A percentile compares a stretch with the other conserved stretches of the same genome.
Evolutionary conservation across 441 rosid genomes (phyloP).

Genomic region (Adansonia gregorii): DNA sequence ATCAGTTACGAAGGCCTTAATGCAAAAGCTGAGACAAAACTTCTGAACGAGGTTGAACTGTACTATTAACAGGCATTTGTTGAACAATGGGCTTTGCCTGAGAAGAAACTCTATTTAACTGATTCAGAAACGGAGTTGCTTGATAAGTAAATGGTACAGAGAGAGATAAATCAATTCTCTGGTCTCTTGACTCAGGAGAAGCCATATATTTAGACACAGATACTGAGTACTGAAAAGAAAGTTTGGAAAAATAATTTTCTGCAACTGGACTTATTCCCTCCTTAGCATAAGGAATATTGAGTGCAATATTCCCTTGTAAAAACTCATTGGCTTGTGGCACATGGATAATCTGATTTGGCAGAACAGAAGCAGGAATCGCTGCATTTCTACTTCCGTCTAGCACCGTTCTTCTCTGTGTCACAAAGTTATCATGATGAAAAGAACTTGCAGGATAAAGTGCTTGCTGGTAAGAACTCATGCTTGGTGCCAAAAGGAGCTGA

Average conservation of each 20-base stretch:
- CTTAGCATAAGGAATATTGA: not conserved
- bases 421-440: not conserved
- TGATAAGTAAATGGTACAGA: not conserved
- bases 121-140: not conserved
- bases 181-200: not conserved
- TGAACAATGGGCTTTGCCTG: not conserved
- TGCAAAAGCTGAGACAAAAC: not conserved
- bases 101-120: slow-evolving; percentile 9
- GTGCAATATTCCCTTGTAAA: not conserved
- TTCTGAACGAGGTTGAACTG: not conserved
- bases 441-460: slow-evolving; percentile 7
- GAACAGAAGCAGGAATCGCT: not conserved
- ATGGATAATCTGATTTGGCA: slow-evolving; percentile 3
- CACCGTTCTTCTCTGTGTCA: not conserved
- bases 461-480: not conserved
- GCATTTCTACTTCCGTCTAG: not conserved
- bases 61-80: not conserved
- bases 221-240: not conserved
- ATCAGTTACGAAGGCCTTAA: not conserved
- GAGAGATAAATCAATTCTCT: slow-evolving; percentile 1
- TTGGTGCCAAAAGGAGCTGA: not conserved
- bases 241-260: not conserved
- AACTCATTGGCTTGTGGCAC: not conserved
- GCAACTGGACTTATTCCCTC: not conserved
- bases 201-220: not conserved